phyloP scores from a whole-genome alignment of 1,139 yeast species.

The Pichia sp. region DNA sequence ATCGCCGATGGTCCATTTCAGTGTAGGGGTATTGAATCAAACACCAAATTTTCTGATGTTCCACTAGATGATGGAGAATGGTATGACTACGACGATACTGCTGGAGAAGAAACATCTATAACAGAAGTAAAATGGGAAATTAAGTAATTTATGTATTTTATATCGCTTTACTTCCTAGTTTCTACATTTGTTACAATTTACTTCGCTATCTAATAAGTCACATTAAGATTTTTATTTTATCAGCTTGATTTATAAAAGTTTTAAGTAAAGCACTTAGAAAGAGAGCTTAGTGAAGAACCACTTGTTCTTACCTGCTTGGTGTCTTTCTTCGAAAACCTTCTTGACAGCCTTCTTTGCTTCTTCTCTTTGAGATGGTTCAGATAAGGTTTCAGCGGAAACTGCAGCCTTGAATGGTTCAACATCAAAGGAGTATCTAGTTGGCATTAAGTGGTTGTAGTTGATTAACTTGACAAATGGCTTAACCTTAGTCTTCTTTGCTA shows the following conservation, averaged over 20 bases:
- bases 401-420: conserved; percentile 91
- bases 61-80: conserved; percentile 78
- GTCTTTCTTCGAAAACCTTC: conserved; percentile 99
- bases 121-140: conserved; percentile 64
- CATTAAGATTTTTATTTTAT: conserved; percentile 13
- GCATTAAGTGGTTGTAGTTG: conserved; percentile 99
- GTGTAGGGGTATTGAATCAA: conserved; percentile 49
- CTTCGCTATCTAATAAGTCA: conserved; percentile 3
- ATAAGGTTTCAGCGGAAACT: conserved; percentile 88
- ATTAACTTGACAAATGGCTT: conserved; percentile 99
- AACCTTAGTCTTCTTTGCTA: conserved; percentile 95
- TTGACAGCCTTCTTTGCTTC: conserved; percentile 99
- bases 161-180: not conserved
- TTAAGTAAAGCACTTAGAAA: conserved; percentile 50
- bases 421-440: conserved; percentile 98
- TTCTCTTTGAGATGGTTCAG: conserved; percentile 97
- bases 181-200: not conserved
- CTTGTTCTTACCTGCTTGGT: conserved; percentile 99
- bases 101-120: conserved; percentile 73
- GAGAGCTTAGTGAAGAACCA: conserved; percentile 99
- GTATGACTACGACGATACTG: conserved; percentile 91
- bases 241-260: conserved; percentile 8
- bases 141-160: conserved; percentile 4
- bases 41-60: conserved; percentile 35
- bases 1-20: conserved; percentile 59